Percentiles rank a stretch among this genome's conserved stretches.
These are phyloP conservation scores for Ceratonia siliqua DNA, from an alignment of 306 rosid genomes.

Conservation along the genomic window DNA sequence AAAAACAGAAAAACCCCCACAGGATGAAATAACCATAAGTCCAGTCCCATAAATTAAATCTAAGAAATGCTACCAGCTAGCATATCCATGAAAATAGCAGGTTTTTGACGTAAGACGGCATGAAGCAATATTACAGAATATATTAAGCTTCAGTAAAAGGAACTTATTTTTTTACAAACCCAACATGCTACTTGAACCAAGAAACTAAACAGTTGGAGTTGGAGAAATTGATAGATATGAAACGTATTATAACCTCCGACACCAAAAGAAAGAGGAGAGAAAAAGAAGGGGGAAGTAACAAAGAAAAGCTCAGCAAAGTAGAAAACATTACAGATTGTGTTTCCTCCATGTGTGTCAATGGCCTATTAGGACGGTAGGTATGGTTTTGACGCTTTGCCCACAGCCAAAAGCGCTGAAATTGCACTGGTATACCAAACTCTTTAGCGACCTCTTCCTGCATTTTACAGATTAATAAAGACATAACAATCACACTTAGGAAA, in stretches of 20 bases:
- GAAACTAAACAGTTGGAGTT: neutral
- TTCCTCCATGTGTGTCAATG: slow-evolving; percentile 69
- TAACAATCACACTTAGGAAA: neutral
- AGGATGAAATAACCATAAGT: neutral
- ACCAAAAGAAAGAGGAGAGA: neutral
- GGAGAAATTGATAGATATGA: neutral
- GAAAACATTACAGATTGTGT: slow-evolving; percentile 62
- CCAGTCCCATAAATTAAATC: neutral
- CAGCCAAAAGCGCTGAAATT: slow-evolving; percentile 84
- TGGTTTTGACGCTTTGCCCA: slow-evolving; percentile 91
- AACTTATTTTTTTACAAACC: neutral
- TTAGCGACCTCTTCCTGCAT: slow-evolving; percentile 85
- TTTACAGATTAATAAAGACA: slow-evolving; percentile 22
- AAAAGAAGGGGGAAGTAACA: neutral
- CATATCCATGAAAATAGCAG: neutral
- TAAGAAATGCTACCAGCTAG: neutral
- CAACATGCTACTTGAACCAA: slow-evolving; percentile 3
- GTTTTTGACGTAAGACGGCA: neutral
- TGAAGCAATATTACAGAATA: slow-evolving; percentile 15
- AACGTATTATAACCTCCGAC: neutral
- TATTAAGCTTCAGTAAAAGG: neutral
- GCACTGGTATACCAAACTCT: slow-evolving; percentile 82
- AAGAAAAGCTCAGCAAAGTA: slow-evolving; percentile 17
- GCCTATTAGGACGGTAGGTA: slow-evolving; percentile 85
- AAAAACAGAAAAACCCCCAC: neutral